Evolutionary conservation across 2,329 filamentous ascomycete genomes (phyloP), one percentile per base, ranked within the genome.

Genomic region (Hymenoscyphus linearis): DNA sequence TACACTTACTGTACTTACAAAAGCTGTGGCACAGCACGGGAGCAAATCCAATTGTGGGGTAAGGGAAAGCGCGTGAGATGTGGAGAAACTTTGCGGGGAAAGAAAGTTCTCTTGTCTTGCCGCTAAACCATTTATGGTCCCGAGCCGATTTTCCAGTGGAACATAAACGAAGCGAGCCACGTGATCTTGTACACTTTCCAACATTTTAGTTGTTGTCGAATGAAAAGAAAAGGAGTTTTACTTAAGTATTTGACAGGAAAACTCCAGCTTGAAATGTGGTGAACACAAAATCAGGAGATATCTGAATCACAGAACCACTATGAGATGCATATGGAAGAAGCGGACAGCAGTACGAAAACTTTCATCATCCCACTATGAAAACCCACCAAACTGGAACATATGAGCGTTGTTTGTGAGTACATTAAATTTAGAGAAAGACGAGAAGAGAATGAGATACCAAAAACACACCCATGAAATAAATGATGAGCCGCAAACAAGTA

Each of bases 21-120:
- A 53, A 25, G 52, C 25, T 36, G 27, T 22, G 44, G 14, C 37
- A 18, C 2, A 55, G 52, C 26, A 50, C 40, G 37, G 40, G 26
- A 56, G 44, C 22, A 36, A 44, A 34, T 26, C 34, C 36, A 58
- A 50, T 10, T 50, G 44, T 50, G 55, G 60, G 44, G 55, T 58
- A 27, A 34, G 47, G 60, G 52, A 12, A 52, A 36, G 18, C 18
- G 27, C 14, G 14, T 35, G 36, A 50, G 26, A 47, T 55, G 37
- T 22, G 44, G 55, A 54, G 55, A 47, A 55, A 35, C 7, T 50
- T 25, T 50, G 25, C 44, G 44, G 25, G 44, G 18, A 50, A 31
- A 31, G 31, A 7, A 9, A 7, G 3, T 50, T 50, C 44, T 22
- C 44, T 5, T 50, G 44, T 50, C 13, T 25, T 3, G 13, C 44